phyloP scores from a whole-genome alignment of 202 grass and related monocot species.

The Musa balbisiana region DNA sequence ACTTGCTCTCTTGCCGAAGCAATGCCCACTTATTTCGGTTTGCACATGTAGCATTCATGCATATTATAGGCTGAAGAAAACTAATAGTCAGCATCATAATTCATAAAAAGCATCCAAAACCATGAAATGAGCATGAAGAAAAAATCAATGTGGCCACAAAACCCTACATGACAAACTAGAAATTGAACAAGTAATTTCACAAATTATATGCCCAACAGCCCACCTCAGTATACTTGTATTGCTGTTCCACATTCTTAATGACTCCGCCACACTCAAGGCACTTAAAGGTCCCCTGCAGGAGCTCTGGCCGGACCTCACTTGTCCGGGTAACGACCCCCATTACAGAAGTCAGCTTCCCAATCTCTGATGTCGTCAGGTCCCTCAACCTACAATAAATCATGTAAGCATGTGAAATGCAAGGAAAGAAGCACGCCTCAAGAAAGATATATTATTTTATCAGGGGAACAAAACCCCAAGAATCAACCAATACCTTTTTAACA shows the following conservation, averaged over 20 bases:
- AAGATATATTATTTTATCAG: background rate
- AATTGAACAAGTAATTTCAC: background rate
- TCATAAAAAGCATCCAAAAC: background rate
- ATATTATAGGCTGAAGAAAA: slow-evolving; percentile 74
- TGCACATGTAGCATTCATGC: slow-evolving; percentile 78
- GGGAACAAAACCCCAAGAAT: background rate
- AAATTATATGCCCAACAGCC: slow-evolving; percentile 1
- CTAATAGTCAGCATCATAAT: slow-evolving; percentile 6
- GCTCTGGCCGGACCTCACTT: slow-evolving; percentile 88
- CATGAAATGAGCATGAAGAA: background rate
- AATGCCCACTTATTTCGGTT: slow-evolving; percentile 82
- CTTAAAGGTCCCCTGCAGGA: slow-evolving; percentile 86
- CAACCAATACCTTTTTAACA: slow-evolving; percentile 56
- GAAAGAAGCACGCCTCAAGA: background rate
- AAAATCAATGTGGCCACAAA: background rate
- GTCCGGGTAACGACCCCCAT: slow-evolving; percentile 94
- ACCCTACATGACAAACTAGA: background rate
- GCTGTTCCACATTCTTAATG: slow-evolving; percentile 91
- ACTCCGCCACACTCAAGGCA: slow-evolving; percentile 78
- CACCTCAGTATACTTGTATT: slow-evolving; percentile 99
- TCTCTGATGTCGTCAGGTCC: slow-evolving; percentile 80
- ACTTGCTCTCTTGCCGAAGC: slow-evolving; percentile 92
- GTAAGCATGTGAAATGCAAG: background rate
- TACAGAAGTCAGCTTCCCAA: slow-evolving; percentile 86
- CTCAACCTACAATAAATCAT: slow-evolving; percentile 45